phyloP scores from a whole-genome alignment of 1,139 yeast species.

The Pichia sp. region DNA sequence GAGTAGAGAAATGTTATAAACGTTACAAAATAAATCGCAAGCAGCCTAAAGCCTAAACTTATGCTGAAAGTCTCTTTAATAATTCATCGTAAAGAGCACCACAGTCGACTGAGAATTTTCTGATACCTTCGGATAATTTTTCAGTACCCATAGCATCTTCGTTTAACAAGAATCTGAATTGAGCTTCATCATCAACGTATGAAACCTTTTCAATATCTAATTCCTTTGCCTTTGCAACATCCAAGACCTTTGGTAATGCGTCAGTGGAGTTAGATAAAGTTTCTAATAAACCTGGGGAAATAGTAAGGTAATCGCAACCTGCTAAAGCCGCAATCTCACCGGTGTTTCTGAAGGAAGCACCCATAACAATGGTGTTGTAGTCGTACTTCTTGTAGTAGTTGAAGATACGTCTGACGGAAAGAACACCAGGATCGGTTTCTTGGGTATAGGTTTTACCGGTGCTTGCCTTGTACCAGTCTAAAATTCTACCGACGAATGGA shows the following conservation, averaged over 20 bases:
- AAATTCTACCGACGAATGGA: conserved; percentile 98
- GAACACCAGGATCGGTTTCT: conserved; percentile 93
- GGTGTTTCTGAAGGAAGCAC: conserved; percentile 97
- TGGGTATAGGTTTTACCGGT: conserved; percentile 82
- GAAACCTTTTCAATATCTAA: conserved; percentile 63
- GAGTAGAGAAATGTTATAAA: neutral
- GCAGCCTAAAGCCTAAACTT: conserved; percentile 32
- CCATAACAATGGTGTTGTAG: conserved; percentile 98
- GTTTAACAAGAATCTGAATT: conserved; percentile 85
- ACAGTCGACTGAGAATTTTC: conserved; percentile 94
- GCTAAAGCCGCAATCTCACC: conserved; percentile 97
- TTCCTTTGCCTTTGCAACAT: conserved; percentile 47
- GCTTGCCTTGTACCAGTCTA: conserved; percentile 96
- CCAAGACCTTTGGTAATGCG: conserved; percentile 73
- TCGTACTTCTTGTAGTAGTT: conserved; percentile 97
- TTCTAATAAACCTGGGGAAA: conserved; percentile 89
- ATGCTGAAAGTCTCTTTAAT: conserved; percentile 52
- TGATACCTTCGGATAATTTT: conserved; percentile 96
- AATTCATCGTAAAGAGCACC: conserved; percentile 73
- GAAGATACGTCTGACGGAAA: conserved; percentile 80
- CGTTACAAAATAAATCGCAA: neutral
- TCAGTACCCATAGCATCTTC: conserved; percentile 99
- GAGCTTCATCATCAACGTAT: conserved; percentile 77
- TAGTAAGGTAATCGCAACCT: conserved; percentile 95
- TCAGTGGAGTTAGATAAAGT: conserved; percentile 75